These are phyloP conservation scores for Xylaria sp. DNA, from an alignment of 2,329 filamentous ascomycete genomes.

Conservation along the genomic window DNA sequence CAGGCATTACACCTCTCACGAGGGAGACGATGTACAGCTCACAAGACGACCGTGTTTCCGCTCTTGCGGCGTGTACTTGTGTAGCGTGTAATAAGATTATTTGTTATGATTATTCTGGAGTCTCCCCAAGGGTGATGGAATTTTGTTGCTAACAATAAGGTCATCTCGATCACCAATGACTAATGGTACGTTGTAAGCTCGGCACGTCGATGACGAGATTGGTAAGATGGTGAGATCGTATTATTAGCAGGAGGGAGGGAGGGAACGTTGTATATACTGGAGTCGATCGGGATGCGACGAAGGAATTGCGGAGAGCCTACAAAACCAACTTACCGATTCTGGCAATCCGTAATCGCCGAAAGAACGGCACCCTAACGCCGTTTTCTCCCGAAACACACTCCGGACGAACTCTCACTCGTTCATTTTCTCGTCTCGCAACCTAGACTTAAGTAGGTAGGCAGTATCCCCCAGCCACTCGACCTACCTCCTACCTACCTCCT, in stretches of 20 bases:
- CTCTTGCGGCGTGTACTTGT: background rate
- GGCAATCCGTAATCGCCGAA: conserved; percentile 34
- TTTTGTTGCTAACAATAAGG: background rate
- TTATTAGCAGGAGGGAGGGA: background rate
- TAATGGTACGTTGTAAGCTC: background rate
- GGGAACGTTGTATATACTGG: background rate
- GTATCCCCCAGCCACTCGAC: background rate
- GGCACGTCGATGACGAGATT: background rate
- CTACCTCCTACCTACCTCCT: too few species aligned
- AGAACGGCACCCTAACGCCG: conserved; percentile 22
- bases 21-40: background rate
- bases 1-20: background rate
- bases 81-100: background rate
- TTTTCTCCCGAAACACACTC: background rate
- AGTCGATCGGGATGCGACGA: background rate
- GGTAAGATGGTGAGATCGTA: background rate
- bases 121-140: too few species aligned
- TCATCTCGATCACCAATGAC: background rate
- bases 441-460: too few species aligned
- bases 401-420: background rate
- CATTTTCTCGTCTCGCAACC: too few species aligned
- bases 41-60: background rate
- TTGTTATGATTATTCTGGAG: background rate
- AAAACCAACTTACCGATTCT: conserved; percentile 22
- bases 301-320: background rate